Base-by-base conservation (phyloP, 306 rosid genomes). In the Oxytropis ochrocephala region DNA sequence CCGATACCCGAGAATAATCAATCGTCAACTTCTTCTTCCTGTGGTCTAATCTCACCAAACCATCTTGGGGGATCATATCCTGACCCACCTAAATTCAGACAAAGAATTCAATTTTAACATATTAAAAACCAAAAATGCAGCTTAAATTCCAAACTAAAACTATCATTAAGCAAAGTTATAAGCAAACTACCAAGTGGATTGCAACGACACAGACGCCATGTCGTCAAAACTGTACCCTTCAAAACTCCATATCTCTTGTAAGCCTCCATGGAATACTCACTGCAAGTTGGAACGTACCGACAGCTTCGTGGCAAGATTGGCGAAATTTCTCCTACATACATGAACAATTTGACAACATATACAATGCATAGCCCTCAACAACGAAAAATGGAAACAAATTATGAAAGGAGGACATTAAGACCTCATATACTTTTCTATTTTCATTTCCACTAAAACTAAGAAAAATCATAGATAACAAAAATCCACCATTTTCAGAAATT, bases 261-360 rank as follows among this genome's bases (percentile, higher is more conserved):
- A 70, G 98, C 98, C 81, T 86, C 84, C 97, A 93, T 93, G 42
- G 96, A 88, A 79, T 93, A 93, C 87, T 90, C 97, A 57, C 98
- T 93, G 66, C 98, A 93, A 1, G 88, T 83, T 33, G 98, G 98
- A 42, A 93, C 48, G 43, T 78, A 93, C 3, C 96, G 93, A 75
- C 98, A 90, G 56, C 98, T 93, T 3, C 78, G 85, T 1, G 91
- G 96, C 83, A 93, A 72, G 53, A 88, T 39, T 11, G 98, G 98
- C 9, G 98, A 93, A 75, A 93, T 93, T 73, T 93, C 98, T 72
- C 98, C 96, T 89, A 79, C 70, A 58, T 27, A 63, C 7, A 72
- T 41, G 14, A 63, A 24, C 30, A 67, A 39, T 3, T 19, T n/a
- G 38, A 43, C 10, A 32, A 11, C 47, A 63, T n/a, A 33, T 58